Base-by-base conservation (phyloP, 371 early-diverging fungal genomes). In the Syncephalastrum monosporum region DNA sequence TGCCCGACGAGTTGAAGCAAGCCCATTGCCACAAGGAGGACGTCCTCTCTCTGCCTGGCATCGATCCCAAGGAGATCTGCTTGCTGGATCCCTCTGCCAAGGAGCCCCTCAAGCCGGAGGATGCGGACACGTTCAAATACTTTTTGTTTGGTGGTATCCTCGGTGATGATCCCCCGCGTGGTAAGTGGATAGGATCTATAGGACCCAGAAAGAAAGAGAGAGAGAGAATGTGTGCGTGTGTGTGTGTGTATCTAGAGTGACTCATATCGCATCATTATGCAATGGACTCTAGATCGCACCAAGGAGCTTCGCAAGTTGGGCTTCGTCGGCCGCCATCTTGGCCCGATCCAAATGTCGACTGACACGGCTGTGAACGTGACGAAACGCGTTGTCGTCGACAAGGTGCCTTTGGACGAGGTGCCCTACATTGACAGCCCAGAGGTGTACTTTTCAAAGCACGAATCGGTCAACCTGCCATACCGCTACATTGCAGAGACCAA, bases 61-160 rank as follows among this genome's bases (percentile, higher is more conserved):
- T 85, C 21, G 77, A 79, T 27, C 69, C 71, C 21, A 77, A 76
- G 33, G 81, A 85, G 47, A 80, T 89, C n/a, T 83, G 91, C 56
- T 73, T 92, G n/a, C 69, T 90, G 44, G 91, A 92, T 66, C 91
- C 91, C 38, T 61, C 82, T 12, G 83, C 85, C 5, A 72, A 72
- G 5, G 57, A 77, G 47, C 77, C 78, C 25, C 74, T 92, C 44
- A 49, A 68, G 29, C 90, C 91, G 23, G 84, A 79, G 51, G 92
- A 92, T 67, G 89, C 75, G 16, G 81, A 82, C 16, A 70, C 65
- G 14, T 92, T 79, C 59, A 85, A 88, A 27, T 89, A 82, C 67
- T 82, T 89, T 56, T 69, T 92, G 61, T 92, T 92, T 79, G 92
- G 92, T 17, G 92, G 92, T 41, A 92, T 92, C 57, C 67, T 91